These are phyloP conservation scores for Metschnikowia corniflorae DNA, from an alignment of 805 yeast genomes.

Conservation along the genomic window DNA sequence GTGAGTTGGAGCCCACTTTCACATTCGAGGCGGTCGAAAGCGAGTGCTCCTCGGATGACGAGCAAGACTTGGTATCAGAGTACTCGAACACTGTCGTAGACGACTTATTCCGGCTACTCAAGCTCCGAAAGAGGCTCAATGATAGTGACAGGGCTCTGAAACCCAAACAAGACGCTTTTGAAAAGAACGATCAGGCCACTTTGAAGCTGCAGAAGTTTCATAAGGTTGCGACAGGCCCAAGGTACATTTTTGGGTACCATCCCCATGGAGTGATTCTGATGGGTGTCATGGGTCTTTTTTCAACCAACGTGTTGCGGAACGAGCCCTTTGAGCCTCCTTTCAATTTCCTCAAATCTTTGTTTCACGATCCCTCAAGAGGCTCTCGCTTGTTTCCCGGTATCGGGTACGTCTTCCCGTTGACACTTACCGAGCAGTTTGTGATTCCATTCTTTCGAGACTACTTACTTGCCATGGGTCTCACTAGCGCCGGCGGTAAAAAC, in stretches of 20 bases:
- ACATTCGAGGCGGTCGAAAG: conserved; percentile 31
- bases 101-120: conserved; percentile 31
- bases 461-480: conserved; percentile 71
- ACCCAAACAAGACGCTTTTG: not conserved
- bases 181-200: not conserved
- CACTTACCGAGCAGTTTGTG: conserved; percentile 77
- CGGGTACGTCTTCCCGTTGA: conserved; percentile 66
- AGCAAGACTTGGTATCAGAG: conserved; percentile 41
- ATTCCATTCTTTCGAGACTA: conserved; percentile 88
- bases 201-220: conserved; percentile 16
- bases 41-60: conserved; percentile 29
- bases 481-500: conserved; percentile 76
- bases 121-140: conserved; percentile 37
- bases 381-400: conserved; percentile 75
- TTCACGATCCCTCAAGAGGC: conserved; percentile 69
- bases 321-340: conserved; percentile 41
- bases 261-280: conserved; percentile 95
- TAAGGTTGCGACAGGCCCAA: conserved; percentile 53
- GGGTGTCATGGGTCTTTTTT: conserved; percentile 84
- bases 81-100: conserved; percentile 35
- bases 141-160: conserved; percentile 18
- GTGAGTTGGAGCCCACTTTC: conserved; percentile 71
- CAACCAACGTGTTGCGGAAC: conserved; percentile 49
- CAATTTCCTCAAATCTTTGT: conserved; percentile 31
- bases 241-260: conserved; percentile 88